Evolutionary conservation across 306 rosid species (phyloP), one percentile per base, ranked within the genome.

Genomic region (Clitoria ternatea): DNA sequence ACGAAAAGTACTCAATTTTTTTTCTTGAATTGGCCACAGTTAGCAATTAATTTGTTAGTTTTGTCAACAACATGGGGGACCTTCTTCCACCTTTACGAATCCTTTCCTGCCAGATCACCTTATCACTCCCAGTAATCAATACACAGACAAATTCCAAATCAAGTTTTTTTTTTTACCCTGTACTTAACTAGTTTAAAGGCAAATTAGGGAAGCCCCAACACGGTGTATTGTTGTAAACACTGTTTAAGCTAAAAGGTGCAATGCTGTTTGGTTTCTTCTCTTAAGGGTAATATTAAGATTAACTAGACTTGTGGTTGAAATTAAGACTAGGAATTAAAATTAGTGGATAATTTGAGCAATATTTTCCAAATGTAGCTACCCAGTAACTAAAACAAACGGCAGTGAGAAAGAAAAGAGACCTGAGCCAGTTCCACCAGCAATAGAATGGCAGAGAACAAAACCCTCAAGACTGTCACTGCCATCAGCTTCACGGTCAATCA

Each of bases 401-500:
- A n/a, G n/a, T n/a, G n/a, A n/a, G n/a, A n/a, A n/a, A n/a, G n/a
- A 36, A 72, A 69, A 66, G 36, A 73, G 77, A 94, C 99, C 99
- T 80, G 99, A 94, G 81, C 99, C 99, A 23, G 99, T 94, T 77
- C 99, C 99, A 70, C 99, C 99, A 26, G 99, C 97, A 74, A 94
- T 94, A 27, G 99, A 94, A 71, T 94, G 99, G 70, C 99, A 94
- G 18, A 94, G 85, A 80, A 94, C 99, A 84, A 94, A 94, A 72
- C 99, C 99, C 84, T 94, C 99, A 55, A 94, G 99, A 83, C 99
- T 94, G 72, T 94, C 99, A 86, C 99, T 91, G 22, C 99, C 99
- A 87, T 94, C 99, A 24, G 97, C 99, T 84, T 94, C 99, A 87
- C 99, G 85, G 63, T 94, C 99, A 75, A 94, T 94, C 99, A 94